Evolutionary conservation across 179 eudicot species (phyloP), one percentile per base, ranked within the genome.

Genomic region (Nepenthes alata): DNA sequence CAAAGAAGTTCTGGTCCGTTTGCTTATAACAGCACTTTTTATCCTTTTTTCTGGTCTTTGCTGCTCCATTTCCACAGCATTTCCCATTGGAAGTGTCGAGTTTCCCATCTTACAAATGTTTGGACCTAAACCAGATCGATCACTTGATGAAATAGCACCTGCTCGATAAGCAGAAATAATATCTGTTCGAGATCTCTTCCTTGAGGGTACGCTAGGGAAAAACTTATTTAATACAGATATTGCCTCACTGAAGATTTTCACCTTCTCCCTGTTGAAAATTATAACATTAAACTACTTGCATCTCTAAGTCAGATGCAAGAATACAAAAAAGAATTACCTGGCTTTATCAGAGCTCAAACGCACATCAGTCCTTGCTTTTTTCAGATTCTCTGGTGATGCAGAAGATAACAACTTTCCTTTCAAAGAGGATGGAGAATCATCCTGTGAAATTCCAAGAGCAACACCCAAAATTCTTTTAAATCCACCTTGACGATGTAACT

Each of bases 1-100:
- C 84, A 77, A 65, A 62, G 88, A 81, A 50, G 86, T 83, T 55
- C 88, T 71, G 41, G 88, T 77, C 45, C 86, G 85, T 64, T 85
- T 85, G 68, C 74, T 85, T 56, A 81, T 84, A 59, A 77, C 64
- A 13, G 74, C 10, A 75, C 52, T 67, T 67, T 79, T 81, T 52
- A 60, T 61, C 75, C 77, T 79, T 57, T 79, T 88, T 70, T 81
- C 86, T 36, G 75, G 64, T 58, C 71, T 79, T 63, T 71, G 88
- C 50, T 57, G 76, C 61, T 81, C 84, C 54, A 48, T 45, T 15
- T 82, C 86, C 52, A 62, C 74, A 72, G 72, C 69, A 80, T 71
- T 75, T 47, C 60, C 37, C 62, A 37, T 37, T 5, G 78, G 60
- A 73, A 75, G 81, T 62, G 54, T 74, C 57, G 72, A 75, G 38